A percentile compares a stretch with the other conserved stretches of the same genome.
These are phyloP conservation scores for Lipomyces starkeyi DNA, from an alignment of 805 yeast species.

Conservation along the genomic window DNA sequence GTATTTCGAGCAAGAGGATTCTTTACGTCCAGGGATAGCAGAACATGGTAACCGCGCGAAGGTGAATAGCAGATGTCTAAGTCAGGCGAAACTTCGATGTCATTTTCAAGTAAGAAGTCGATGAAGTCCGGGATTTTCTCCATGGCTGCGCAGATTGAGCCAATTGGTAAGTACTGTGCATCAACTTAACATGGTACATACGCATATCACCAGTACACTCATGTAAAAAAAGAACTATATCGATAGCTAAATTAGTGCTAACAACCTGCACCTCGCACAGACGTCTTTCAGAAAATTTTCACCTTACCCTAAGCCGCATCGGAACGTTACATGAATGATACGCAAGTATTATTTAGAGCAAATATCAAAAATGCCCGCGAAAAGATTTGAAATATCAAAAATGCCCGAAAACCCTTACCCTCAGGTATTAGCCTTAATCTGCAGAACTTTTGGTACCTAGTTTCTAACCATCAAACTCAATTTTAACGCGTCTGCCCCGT, in stretches of 20 bases:
- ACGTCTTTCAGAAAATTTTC: background rate
- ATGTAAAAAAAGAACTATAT: background rate
- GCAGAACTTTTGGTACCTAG: no score
- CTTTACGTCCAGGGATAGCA: slow-evolving; percentile 5
- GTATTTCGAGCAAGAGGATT: slow-evolving; percentile 49
- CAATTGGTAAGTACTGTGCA: background rate
- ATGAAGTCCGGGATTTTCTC: slow-evolving; percentile 21
- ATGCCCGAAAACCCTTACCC: no score
- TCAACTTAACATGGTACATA: background rate
- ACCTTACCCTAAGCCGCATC: slow-evolving; percentile 3
- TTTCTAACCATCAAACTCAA: no score
- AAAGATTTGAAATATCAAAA: no score
- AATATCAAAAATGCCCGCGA: no score
- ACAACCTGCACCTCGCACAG: background rate
- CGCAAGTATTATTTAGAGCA: no score
- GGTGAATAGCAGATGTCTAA: slow-evolving; percentile 18
- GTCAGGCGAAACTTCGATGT: slow-evolving; percentile 21
- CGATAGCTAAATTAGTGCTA: background rate
- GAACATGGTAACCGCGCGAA: slow-evolving; percentile 27
- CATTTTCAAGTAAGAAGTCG: slow-evolving; percentile 16
- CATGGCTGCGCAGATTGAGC: slow-evolving; percentile 10
- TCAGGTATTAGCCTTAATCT: no score
- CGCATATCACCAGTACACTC: background rate
- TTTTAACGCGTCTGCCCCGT: no score
- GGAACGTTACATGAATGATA: background rate